Percentiles rank a stretch among this genome's conserved stretches.
Conservation (phyloP, 345 rosid genomes). For the Eucalyptus caleyi region DNA sequence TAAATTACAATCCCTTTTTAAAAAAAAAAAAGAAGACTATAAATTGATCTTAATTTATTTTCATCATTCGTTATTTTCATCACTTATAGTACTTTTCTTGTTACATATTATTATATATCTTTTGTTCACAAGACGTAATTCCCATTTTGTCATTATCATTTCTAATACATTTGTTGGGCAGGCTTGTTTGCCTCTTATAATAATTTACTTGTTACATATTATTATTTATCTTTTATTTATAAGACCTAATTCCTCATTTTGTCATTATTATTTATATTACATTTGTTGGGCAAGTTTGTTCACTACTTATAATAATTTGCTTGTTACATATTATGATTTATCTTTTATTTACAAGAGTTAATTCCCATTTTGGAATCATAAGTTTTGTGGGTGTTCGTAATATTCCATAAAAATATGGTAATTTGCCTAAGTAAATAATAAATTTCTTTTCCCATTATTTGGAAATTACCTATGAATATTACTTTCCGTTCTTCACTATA, state of each 20-base stretch:
- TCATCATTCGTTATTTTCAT: not conserved
- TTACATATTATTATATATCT: not conserved
- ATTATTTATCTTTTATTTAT: no score
- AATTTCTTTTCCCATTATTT: not conserved
- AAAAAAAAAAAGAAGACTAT: no score
- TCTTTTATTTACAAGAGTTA: not conserved
- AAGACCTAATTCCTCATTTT: no score
- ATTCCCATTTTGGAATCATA: not conserved
- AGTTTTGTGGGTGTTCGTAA: rapidly evolving
- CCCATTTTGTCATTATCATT: not conserved
- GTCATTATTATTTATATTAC: no score
- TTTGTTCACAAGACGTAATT: rapidly evolving
- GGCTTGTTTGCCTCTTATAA: rapidly evolving
- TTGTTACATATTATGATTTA: not conserved
- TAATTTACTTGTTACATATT: rapidly evolving
- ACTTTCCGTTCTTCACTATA: not conserved
- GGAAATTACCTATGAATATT: not conserved
- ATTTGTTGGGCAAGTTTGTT: no score
- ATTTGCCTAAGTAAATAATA: not conserved
- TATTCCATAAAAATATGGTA: not conserved
- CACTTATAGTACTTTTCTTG: not conserved
- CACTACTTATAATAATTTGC: not conserved
- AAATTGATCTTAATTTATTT: not conserved
- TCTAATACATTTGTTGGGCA: no score
- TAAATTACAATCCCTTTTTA: not conserved